Percentiles rank a stretch among this genome's conserved stretches.
Conservation (phyloP, 1,284 basidiomycete genomes). For the Rhodotorula sp. region DNA sequence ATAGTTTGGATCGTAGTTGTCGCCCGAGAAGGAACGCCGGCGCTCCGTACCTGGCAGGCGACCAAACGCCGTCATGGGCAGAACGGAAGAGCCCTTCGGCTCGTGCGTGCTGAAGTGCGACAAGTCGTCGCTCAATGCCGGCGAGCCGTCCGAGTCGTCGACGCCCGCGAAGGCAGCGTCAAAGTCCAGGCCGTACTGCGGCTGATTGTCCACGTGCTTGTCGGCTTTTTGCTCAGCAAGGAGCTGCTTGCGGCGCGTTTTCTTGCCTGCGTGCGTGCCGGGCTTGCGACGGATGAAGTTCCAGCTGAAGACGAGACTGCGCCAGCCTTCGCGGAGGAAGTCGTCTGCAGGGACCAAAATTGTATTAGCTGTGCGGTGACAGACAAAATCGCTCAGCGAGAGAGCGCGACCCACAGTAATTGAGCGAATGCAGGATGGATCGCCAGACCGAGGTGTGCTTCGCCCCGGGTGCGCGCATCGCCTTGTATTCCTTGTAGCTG, state of each 20-base stretch:
- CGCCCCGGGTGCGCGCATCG: constrained; percentile 36
- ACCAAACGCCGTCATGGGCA: background rate
- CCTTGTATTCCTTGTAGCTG: constrained; percentile 64
- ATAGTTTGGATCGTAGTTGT: background rate
- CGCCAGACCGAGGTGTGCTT: constrained; percentile 41
- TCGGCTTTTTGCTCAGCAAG: background rate
- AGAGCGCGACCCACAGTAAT: constrained; percentile 59
- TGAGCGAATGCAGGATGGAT: constrained; percentile 74
- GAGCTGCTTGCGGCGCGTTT: background rate
- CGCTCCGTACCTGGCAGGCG: background rate
- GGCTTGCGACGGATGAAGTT: constrained; percentile 57
- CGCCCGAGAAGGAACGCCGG: background rate
- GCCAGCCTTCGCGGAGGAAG: constrained; percentile 64
- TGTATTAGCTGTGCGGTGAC: background rate
- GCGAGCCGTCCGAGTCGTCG: background rate
- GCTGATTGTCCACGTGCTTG: background rate
- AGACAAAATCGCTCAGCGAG: background rate
- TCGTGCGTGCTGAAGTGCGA: too few species aligned
- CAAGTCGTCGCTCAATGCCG: background rate
- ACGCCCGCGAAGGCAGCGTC: constrained; percentile 2
- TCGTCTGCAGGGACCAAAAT: constrained; percentile 56
- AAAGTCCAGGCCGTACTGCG: constrained; percentile 17
- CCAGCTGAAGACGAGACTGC: constrained; percentile 65
- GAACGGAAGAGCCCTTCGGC: background rate
- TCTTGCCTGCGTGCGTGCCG: constrained; percentile 51